Conservation (phyloP, 2,329 filamentous ascomycete genomes). For the Exophiala calicioides region DNA sequence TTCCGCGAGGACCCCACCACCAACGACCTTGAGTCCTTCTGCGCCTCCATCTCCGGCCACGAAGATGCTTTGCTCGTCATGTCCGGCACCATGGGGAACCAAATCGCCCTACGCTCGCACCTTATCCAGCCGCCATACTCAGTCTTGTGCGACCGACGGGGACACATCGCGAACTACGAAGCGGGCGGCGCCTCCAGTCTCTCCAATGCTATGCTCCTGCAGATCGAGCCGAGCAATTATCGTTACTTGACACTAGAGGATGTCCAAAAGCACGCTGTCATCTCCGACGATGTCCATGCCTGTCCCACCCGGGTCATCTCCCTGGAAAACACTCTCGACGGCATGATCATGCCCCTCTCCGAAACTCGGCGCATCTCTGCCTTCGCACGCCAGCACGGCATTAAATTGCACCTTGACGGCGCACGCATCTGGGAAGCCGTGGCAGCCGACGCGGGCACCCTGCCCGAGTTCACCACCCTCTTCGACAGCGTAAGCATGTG, state of each 20-base stretch:
- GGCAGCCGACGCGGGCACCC: slow-evolving; percentile 64
- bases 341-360: slow-evolving; percentile 72
- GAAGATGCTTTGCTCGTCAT: slow-evolving; percentile 78
- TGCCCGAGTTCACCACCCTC: slow-evolving; percentile 66
- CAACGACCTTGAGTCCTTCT: slow-evolving; percentile 69
- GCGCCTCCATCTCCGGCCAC: slow-evolving; percentile 73
- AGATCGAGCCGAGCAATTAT: slow-evolving; percentile 69
- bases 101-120: slow-evolving; percentile 76
- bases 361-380: slow-evolving; percentile 69
- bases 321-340: slow-evolving; percentile 82
- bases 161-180: slow-evolving; percentile 71
- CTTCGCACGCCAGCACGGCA: slow-evolving; percentile 66
- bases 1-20: slow-evolving; percentile 79
- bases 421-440: slow-evolving; percentile 82
- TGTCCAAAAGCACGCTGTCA: slow-evolving; percentile 63
- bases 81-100: slow-evolving; percentile 93
- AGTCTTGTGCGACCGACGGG: slow-evolving; percentile 75
- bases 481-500: slow-evolving; percentile 77
- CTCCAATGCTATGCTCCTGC: slow-evolving; percentile 68
- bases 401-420: slow-evolving; percentile 76
- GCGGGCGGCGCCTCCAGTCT: slow-evolving; percentile 69
- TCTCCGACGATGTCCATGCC: slow-evolving; percentile 71
- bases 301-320: slow-evolving; percentile 80
- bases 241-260: slow-evolving; percentile 76
- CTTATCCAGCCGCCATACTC: slow-evolving; percentile 77